Conservation (phyloP, 176 grass and related monocot species). For the Triticum monococcum region DNA sequence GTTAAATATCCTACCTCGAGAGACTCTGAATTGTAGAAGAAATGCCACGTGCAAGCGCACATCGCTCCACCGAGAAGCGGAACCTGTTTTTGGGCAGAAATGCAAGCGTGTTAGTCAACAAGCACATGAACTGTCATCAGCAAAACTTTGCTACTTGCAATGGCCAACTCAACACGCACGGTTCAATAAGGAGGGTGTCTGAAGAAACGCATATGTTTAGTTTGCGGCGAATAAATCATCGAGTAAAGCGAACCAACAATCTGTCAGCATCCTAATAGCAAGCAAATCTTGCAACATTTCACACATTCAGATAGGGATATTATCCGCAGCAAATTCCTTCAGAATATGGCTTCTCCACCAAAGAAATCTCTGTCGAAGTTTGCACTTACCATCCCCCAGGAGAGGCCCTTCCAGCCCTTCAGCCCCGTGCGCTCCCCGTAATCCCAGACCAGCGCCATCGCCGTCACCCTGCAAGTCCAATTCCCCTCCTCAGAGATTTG, state of each 20-base stretch:
- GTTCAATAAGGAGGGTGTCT: background rate
- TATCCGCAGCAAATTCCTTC: background rate
- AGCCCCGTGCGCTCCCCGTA: conserved; percentile 81
- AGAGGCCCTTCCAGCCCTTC: conserved; percentile 79
- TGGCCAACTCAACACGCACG: background rate
- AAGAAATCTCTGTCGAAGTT: background rate
- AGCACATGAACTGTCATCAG: background rate
- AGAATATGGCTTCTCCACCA: background rate
- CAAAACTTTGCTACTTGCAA: background rate
- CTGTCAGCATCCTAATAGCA: background rate
- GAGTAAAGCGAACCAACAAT: background rate
- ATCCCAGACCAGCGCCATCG: conserved; percentile 88
- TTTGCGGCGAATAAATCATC: background rate
- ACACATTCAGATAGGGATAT: background rate
- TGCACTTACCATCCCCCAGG: conserved; percentile 87
- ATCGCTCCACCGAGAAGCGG: conserved; percentile 95
- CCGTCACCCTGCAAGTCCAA: conserved; percentile 59
- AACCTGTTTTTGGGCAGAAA: conserved; percentile 52
- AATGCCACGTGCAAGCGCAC: conserved; percentile 94
- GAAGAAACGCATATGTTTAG: background rate
- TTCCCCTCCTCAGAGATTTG: conserved; percentile 13
- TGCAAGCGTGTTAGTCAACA: conserved; percentile 12
- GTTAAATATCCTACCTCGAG: conserved; percentile 57
- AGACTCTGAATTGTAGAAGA: conserved; percentile 94
- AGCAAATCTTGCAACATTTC: background rate